Evolutionary conservation across 805 yeast species (phyloP), one percentile per base, ranked within the genome.

Genomic region (Kuraishia floccosa): DNA sequence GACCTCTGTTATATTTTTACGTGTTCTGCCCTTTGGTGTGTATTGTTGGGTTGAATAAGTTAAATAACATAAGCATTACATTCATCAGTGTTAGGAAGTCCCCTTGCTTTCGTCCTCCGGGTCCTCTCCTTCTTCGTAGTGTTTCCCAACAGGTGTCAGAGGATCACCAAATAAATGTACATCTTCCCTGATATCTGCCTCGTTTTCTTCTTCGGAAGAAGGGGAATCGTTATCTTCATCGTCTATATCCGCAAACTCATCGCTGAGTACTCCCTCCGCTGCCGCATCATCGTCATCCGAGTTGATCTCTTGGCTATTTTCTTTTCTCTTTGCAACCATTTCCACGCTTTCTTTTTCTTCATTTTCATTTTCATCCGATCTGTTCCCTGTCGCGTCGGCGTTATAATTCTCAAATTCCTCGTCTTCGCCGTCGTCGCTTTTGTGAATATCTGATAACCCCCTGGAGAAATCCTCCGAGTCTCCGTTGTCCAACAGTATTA

Each of bases 391-490:
- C 11, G 11, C 9, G 11, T 9, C 10, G 10, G 9, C 23, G 11
- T n/a, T 17, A 6, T 27, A 26, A 14, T 22, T 31, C 9, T 34
- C 35, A 10, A 42, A 47, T 5, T 35, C 54, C 3, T 38, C 45
- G 5, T 33, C 44, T 18, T 43, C 46, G 14, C 40, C 49, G 21
- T 44, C 50, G 16, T n/a, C n/a, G n/a, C n/a, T n/a, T n/a, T n/a
- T n/a, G n/a, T n/a, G n/a, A n/a, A n/a, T n/a, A n/a, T n/a, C n/a
- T n/a, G n/a, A n/a, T n/a, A n/a, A n/a, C n/a, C 22, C 64, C 17
- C 57, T 61, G 14, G 63, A 58, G 13, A 70, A 65, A 17, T 61
- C 63, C 12, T 63, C 60, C 17, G 60, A 69, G 24, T 70, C 58
- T 2, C 60, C 60, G 34, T 52, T 49, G 28, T 54, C 63, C 25